These are phyloP conservation scores for Magnolia sinica DNA, from an alignment of 164 flowering plant genomes.

Conservation along the genomic window DNA sequence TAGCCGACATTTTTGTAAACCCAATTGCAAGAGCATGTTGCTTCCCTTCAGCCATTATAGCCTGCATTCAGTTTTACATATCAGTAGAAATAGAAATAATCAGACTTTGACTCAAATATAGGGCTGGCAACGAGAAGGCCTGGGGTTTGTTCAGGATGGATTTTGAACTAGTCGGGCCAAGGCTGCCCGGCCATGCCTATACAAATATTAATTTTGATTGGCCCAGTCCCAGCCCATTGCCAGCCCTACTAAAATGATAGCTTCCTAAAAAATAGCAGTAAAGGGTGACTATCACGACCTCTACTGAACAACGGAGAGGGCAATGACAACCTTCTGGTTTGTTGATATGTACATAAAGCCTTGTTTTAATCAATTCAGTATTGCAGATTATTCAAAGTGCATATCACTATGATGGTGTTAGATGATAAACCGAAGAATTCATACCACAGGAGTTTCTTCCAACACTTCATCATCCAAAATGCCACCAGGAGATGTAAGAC, in stretches of 20 bases:
- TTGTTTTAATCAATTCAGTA: too few species aligned
- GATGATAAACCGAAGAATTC: constrained; percentile 4
- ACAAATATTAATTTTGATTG: too few species aligned
- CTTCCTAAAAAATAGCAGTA: background rate
- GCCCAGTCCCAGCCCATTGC: too few species aligned
- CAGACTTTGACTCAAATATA: background rate
- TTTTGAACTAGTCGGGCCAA: too few species aligned
- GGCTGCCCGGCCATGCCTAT: too few species aligned
- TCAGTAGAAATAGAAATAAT: constrained; percentile 10
- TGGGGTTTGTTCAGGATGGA: too few species aligned
- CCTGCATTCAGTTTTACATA: constrained; percentile 41
- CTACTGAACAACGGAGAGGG: background rate
- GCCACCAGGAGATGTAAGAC: constrained; percentile 99
- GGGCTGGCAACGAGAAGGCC: too few species aligned
- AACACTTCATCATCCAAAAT: constrained; percentile 82
- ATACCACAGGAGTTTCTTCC: constrained; percentile 96
- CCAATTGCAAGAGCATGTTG: constrained; percentile 98
- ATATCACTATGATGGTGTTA: too few species aligned
- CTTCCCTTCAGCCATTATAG: constrained; percentile 99
- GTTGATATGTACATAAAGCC: background rate
- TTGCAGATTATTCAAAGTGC: background rate
- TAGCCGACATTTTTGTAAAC: constrained; percentile 95
- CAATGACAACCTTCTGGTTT: background rate
- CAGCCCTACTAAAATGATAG: background rate
- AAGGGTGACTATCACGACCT: background rate